Evolutionary conservation across 345 rosid species (phyloP).

Genomic region (Odontarrhena argentea): DNA sequence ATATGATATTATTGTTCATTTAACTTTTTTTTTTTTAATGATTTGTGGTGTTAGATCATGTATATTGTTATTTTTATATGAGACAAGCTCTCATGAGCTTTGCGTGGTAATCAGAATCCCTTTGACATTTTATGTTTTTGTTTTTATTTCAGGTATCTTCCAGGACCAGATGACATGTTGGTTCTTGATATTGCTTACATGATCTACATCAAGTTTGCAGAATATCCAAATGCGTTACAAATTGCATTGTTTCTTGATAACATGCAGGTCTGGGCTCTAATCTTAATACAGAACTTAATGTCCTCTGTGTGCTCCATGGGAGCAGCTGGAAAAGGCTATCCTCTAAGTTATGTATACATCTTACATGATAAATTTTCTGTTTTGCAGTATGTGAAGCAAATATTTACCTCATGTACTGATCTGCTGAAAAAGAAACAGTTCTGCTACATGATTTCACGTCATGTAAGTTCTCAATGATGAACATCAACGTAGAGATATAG

Average conservation of each 20-base stretch:
- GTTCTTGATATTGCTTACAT: constrained; percentile 75
- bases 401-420: constrained; percentile 77
- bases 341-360: constrained; percentile 1
- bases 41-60: constrained; percentile 17
- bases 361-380: constrained; percentile 35
- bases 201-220: constrained; percentile 75
- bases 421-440: constrained; percentile 74
- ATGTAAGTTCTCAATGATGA: constrained; percentile 56
- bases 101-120: constrained; percentile 1
- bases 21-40: constrained; percentile 1
- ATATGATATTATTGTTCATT: constrained; percentile 1
- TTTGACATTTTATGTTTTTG: constrained; percentile 17
- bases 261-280: constrained; percentile 60
- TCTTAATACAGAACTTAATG: constrained; percentile 15
- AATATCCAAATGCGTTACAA: constrained; percentile 77
- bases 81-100: constrained; percentile 11
- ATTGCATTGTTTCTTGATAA: constrained; percentile 82
- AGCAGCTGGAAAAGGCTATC: constrained; percentile 18
- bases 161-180: constrained; percentile 85
- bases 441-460: constrained; percentile 86
- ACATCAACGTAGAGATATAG: constrained; percentile 2
- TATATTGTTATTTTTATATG: neutral
- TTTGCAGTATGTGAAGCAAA: constrained; percentile 74
- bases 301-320: constrained; percentile 17
- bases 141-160: constrained; percentile 69